Evolutionary conservation across 257 asterid genomes (phyloP).

Genomic region (Forsythia viridissima): DNA sequence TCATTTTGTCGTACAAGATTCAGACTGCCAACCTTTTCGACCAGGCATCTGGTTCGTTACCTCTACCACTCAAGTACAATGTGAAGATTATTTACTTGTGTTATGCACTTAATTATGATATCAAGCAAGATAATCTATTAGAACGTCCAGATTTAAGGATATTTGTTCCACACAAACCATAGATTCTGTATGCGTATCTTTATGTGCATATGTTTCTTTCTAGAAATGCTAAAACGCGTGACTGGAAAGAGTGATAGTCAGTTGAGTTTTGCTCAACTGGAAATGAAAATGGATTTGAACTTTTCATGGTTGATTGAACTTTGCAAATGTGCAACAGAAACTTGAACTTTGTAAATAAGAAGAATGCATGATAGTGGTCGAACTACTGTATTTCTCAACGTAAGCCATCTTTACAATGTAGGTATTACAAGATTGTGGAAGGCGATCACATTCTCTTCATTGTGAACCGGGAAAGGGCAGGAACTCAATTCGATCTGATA

Average conservation of each 20-base stretch:
- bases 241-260: background rate
- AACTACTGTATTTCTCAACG: background rate
- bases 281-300: background rate
- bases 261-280: background rate
- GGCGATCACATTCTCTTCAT: constrained; percentile 96
- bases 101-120: background rate
- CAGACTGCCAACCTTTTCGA: constrained; percentile 81
- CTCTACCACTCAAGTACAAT: background rate
- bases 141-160: too few species aligned
- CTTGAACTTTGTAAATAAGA: background rate
- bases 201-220: background rate
- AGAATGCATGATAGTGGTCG: background rate
- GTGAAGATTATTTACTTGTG: background rate
- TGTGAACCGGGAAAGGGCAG: constrained; percentile 92
- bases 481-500: constrained; percentile 84
- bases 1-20: constrained; percentile 61
- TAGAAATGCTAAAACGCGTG: background rate
- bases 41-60: constrained; percentile 90
- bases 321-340: background rate
- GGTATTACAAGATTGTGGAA: constrained; percentile 94
- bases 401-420: constrained; percentile 24
- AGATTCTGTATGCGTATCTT: background rate
- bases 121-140: too few species aligned
- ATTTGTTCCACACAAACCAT: background rate
- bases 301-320: background rate